A percentile compares a stretch with the other conserved stretches of the same genome.
Evolutionary conservation across 163 green algal genomes (phyloP).

Genomic region (Scenedesmus sp.): DNA sequence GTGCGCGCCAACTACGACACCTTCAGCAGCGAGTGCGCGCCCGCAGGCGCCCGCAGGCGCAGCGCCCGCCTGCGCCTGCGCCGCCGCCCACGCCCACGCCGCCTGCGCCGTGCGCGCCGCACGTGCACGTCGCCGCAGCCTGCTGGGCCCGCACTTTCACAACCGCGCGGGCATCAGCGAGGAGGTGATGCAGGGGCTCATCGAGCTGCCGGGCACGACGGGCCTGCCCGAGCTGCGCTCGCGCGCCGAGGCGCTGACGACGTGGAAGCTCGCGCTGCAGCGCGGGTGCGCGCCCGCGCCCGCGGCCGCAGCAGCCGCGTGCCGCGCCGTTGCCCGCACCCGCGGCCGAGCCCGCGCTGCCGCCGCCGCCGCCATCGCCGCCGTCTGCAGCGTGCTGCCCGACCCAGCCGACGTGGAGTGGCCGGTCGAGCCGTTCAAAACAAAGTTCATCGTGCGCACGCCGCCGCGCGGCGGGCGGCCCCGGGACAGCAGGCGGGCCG

Average conservation of each 20-base stretch:
- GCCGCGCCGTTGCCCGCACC: no score
- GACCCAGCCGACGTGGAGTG: slow-evolving; percentile 64
- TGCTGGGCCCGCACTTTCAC: slow-evolving; percentile 59
- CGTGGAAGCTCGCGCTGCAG: slow-evolving; percentile 73
- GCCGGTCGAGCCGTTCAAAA: slow-evolving; percentile 83
- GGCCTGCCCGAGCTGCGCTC: slow-evolving; percentile 64
- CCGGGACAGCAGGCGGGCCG: no score
- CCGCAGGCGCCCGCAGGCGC: no score
- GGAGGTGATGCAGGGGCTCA: slow-evolving; percentile 65
- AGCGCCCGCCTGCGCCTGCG: no score
- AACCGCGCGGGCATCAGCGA: slow-evolving; percentile 66
- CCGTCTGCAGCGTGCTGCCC: slow-evolving; percentile 58
- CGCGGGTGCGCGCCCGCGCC: slow-evolving; percentile 48
- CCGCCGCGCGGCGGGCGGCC: no score
- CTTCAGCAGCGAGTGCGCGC: slow-evolving; percentile 44
- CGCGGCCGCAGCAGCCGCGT: no score
- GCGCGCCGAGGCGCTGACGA: slow-evolving; percentile 64
- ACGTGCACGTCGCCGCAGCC: slow-evolving; percentile 9
- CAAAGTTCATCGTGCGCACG: slow-evolving; percentile 69
- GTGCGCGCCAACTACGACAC: slow-evolving; percentile 43
- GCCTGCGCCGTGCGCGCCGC: no score
- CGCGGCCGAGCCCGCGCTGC: no score
- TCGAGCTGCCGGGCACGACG: slow-evolving; percentile 78
- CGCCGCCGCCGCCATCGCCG: no score
- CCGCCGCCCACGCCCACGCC: no score